Conservation (phyloP, 2,329 filamentous ascomycete species). For the Sporothrix luriei region DNA sequence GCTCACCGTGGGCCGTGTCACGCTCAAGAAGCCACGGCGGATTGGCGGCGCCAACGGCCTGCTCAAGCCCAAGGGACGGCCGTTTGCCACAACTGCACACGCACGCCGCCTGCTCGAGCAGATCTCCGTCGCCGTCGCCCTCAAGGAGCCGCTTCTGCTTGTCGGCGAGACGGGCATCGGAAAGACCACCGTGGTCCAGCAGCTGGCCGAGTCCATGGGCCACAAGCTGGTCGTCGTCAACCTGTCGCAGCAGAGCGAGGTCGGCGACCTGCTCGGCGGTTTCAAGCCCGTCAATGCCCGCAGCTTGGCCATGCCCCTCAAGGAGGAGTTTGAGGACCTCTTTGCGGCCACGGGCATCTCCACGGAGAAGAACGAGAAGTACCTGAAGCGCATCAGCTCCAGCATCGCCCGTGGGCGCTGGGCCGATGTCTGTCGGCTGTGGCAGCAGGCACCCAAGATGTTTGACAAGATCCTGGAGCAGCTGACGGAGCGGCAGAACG, state of each 20-base stretch:
- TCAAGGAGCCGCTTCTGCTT: conserved; percentile 85
- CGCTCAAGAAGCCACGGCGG: conserved; percentile 59
- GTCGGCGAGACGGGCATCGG: conserved; percentile 99
- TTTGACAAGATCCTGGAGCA: conserved; percentile 70
- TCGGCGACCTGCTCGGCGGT: conserved; percentile 89
- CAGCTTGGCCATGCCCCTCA: conserved; percentile 82
- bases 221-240: conserved; percentile 92
- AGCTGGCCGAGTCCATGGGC: conserved; percentile 80
- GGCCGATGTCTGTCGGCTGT: conserved; percentile 81
- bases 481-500: conserved; percentile 50
- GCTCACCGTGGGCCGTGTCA: conserved; percentile 67
- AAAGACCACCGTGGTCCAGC: conserved; percentile 95
- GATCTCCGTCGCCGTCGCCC: conserved; percentile 77
- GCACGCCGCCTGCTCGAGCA: conserved; percentile 85
- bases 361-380: conserved; percentile 81
- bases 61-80: conserved; percentile 55
- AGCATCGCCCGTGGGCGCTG: conserved; percentile 81
- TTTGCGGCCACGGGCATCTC: conserved; percentile 86
- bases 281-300: conserved; percentile 95
- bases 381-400: conserved; percentile 78
- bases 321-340: conserved; percentile 90
- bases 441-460: conserved; percentile 87
- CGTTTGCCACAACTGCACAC: conserved; percentile 87
- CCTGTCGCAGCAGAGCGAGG: conserved; percentile 95
- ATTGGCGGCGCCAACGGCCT: conserved; percentile 39